A percentile compares a stretch with the other conserved stretches of the same genome.
These are phyloP conservation scores for Phaseolus coccineus DNA, from an alignment of 331 rosid genomes.

Conservation along the genomic window DNA sequence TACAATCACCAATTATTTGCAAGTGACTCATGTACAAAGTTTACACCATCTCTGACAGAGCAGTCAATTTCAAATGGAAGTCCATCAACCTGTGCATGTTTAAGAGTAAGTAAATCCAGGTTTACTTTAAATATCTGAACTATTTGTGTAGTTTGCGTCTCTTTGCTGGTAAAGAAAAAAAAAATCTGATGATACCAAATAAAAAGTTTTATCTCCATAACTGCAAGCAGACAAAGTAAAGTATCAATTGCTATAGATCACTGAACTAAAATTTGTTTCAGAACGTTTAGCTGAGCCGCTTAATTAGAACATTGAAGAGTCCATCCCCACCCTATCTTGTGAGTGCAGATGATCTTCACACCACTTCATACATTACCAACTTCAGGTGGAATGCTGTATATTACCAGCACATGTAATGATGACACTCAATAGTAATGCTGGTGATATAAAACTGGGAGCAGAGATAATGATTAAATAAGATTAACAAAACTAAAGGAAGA, in stretches of 20 bases:
- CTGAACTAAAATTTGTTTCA: slow-evolving; percentile 9
- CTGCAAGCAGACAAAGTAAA: slow-evolving; percentile 30
- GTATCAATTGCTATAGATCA: background rate
- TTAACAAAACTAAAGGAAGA: slow-evolving; percentile 30
- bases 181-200: slow-evolving; percentile 8
- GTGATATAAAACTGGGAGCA: background rate
- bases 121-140: slow-evolving; percentile 24
- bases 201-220: slow-evolving; percentile 26
- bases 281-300: slow-evolving; percentile 15
- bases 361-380: slow-evolving; percentile 39
- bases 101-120: slow-evolving; percentile 32
- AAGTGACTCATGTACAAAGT: slow-evolving; percentile 26
- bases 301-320: background rate
- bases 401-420: slow-evolving; percentile 9
- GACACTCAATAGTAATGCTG: slow-evolving; percentile 2
- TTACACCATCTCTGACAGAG: slow-evolving; percentile 18
- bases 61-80: slow-evolving; percentile 26
- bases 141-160: slow-evolving; percentile 35
- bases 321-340: slow-evolving; percentile 6
- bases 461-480: slow-evolving; percentile 19
- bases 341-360: slow-evolving; percentile 24
- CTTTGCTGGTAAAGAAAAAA: slow-evolving; percentile 22
- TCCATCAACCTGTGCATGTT: slow-evolving; percentile 15
- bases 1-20: slow-evolving; percentile 28
- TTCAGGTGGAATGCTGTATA: background rate